Evolutionary conservation across 345 rosid genomes (phyloP).

Genomic region (Nephelium lappaceum): DNA sequence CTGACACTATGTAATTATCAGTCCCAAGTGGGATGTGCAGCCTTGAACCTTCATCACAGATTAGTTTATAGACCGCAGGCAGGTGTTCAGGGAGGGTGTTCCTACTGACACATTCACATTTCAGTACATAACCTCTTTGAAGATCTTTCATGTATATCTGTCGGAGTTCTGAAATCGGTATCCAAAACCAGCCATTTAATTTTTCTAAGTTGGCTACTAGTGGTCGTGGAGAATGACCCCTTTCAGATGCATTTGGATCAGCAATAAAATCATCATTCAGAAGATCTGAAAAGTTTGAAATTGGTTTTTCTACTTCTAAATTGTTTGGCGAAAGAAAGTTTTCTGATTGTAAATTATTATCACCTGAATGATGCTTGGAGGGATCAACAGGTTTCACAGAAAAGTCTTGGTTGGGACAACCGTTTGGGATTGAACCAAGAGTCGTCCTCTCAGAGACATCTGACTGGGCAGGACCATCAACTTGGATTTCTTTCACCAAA

Average conservation of each 20-base stretch:
- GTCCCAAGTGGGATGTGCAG: constrained; percentile 65
- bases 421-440: constrained; percentile 16
- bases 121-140: constrained; percentile 59
- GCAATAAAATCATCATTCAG: constrained; percentile 25
- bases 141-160: constrained; percentile 55
- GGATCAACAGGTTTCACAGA: constrained; percentile 5
- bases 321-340: constrained; percentile 21
- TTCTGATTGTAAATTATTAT: constrained; percentile 23
- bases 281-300: constrained; percentile 36
- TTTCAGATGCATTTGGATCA: constrained; percentile 31
- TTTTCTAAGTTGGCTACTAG: constrained; percentile 44
- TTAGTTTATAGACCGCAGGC: constrained; percentile 51
- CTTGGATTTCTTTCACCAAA: constrained; percentile 42
- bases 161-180: constrained; percentile 69
- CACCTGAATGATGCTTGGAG: constrained; percentile 23
- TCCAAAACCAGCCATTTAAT: constrained; percentile 81
- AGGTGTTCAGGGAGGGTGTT: constrained; percentile 44
- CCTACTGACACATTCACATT: constrained; percentile 47
- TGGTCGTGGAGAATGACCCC: constrained; percentile 37
- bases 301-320: constrained; percentile 37
- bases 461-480: constrained; percentile 34
- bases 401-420: constrained; percentile 16
- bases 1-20: constrained; percentile 63
- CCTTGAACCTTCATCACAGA: constrained; percentile 77
- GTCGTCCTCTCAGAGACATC: constrained; percentile 36